phyloP scores from a whole-genome alignment of 768 basidiomycete species.

The Auriculariales sp. region DNA sequence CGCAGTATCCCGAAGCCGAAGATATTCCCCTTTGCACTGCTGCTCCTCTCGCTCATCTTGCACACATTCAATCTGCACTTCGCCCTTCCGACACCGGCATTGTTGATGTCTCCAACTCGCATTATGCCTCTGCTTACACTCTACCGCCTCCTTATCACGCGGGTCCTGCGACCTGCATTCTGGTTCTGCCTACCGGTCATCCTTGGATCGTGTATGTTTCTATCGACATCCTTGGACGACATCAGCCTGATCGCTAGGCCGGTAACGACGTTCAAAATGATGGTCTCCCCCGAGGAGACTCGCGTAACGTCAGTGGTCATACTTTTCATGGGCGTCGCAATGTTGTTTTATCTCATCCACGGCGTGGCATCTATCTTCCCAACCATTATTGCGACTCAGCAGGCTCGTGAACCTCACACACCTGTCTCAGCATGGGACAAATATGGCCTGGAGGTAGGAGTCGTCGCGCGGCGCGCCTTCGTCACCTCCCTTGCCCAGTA shows the following conservation, averaged over 20 bases:
- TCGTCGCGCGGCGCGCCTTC: slow-evolving; percentile 28
- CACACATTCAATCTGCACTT: slow-evolving; percentile 14
- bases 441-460: slow-evolving; percentile 29
- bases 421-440: slow-evolving; percentile 27
- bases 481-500: slow-evolving; percentile 22
- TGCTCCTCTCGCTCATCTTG: slow-evolving; percentile 32
- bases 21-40: slow-evolving; percentile 37
- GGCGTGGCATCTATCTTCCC: neutral
- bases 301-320: slow-evolving; percentile 23
- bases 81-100: neutral
- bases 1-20: slow-evolving; percentile 24
- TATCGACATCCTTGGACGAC: slow-evolving; percentile 35
- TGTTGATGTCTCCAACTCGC: neutral
- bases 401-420: slow-evolving; percentile 4
- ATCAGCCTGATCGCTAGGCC: slow-evolving; percentile 11
- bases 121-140: neutral
- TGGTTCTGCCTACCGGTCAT: neutral
- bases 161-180: neutral
- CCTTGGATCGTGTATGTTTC: slow-evolving; percentile 10
- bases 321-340: slow-evolving; percentile 14
- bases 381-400: slow-evolving; percentile 10
- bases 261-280: slow-evolving; percentile 4
- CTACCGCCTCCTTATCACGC: neutral
- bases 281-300: slow-evolving; percentile 32
- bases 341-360: neutral